phyloP scores from a whole-genome alignment of 2,329 filamentous ascomycete species.

The Trichoderma cornu-damae region DNA sequence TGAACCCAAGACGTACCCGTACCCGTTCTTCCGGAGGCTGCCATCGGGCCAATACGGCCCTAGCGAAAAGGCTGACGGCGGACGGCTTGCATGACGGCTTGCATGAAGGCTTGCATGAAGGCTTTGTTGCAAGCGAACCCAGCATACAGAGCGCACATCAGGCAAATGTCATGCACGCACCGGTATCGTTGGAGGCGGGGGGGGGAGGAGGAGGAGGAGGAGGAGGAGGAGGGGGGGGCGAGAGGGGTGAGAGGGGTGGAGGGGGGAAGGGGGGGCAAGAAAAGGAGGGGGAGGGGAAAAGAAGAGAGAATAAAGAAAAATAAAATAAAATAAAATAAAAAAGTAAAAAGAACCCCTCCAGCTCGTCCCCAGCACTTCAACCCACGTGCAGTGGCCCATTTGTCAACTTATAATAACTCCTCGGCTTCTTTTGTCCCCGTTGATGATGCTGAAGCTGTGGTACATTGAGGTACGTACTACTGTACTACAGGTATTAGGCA shows the following conservation, averaged over 20 bases:
- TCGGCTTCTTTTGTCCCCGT: too few relatives aligned
- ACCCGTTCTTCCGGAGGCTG: too few relatives aligned
- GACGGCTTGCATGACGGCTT: slow-evolving; percentile 10
- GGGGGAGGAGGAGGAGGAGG: background rate
- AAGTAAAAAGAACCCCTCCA: slow-evolving; percentile 9
- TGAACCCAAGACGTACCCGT: too few relatives aligned
- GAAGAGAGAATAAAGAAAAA: background rate
- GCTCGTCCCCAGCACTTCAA: slow-evolving; percentile 8
- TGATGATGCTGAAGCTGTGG: too few relatives aligned
- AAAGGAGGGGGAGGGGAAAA: too few relatives aligned
- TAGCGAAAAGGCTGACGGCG: slow-evolving; percentile 4
- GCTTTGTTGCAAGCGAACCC: slow-evolving; percentile 15
- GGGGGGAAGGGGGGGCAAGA: too few relatives aligned
- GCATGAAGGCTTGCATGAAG: slow-evolving; percentile 9
- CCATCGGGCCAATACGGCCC: slow-evolving; percentile 1
- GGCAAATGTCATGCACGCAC: slow-evolving; percentile 6
- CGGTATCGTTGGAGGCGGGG: background rate
- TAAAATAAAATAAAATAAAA: background rate
- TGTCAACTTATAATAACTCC: too few relatives aligned
- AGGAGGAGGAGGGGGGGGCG: too few relatives aligned
- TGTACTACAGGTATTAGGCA: too few relatives aligned
- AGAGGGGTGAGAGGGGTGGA: too few relatives aligned
- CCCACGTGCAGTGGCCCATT: background rate
- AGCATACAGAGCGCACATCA: slow-evolving; percentile 11
- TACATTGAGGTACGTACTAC: too few relatives aligned